Base-by-base conservation (phyloP, 2,329 filamentous ascomycete species). In the Colletotrichum sp. region DNA sequence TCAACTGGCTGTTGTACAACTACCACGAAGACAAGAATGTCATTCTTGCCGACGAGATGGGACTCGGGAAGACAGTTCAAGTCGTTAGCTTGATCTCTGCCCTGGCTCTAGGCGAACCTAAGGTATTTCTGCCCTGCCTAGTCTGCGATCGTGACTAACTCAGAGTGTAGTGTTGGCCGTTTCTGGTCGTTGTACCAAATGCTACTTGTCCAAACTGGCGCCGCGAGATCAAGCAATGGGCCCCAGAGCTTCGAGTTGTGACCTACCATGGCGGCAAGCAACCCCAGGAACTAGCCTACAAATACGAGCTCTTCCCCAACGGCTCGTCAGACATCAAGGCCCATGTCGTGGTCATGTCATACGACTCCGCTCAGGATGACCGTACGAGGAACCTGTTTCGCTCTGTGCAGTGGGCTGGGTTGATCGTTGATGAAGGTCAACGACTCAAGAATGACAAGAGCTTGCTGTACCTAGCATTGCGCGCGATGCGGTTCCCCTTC, bases 141-240 rank as follows among this genome's bases (percentile, higher is more conserved):
- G 15, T 9, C 21, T 13, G 26, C 8, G 15, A 39, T 57, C 30
- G 13, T 60, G 62, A 74, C 6, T 52, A 18, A 52, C 64, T 34
- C 10, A 8, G 13, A 18, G 16, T 59, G 5, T 21, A 86, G 81
- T 97, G 95, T 84, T 99, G 95, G 91, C 97, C 97, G 0, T 99
- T 98, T 82, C 89, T 99, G 18, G 90, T 99, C 5, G 95, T 98
- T 3, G 96, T 98, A 1, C 97, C 97, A 0, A 99, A 99, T 82
- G 93, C 96, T 0, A 99, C 97, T 0, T 98, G 96, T 83, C 92
- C 96, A n/a, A 99, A 99, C 83, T 99, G 97, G 96, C 94, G 96
- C 8, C 93, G 96, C 65, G 97, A 99, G 83, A 95, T 99, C 84
- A 98, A 98, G 86, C 93, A 95, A 79, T 99, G 96, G 96, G 93